phyloP scores from a whole-genome alignment of 495 filamentous ascomycete species.

The Pseudomonodictys pantanalensis region DNA sequence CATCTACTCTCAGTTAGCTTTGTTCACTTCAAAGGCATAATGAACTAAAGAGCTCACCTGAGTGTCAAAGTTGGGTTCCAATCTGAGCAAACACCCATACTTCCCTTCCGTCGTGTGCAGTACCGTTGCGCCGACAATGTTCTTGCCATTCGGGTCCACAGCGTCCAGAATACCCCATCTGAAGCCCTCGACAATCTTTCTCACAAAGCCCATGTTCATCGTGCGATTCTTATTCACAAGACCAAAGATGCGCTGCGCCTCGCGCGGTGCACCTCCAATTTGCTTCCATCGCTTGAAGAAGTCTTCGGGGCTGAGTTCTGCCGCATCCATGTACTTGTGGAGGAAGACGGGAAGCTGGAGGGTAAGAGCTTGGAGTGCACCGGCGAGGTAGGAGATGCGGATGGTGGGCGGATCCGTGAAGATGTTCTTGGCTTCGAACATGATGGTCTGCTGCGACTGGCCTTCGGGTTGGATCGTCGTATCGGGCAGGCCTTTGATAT shows the following conservation, averaged over 20 bases:
- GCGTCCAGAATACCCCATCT: constrained; percentile 80
- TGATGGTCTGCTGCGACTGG: constrained; percentile 90
- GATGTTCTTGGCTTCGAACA: constrained; percentile 80
- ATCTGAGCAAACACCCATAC: constrained; percentile 84
- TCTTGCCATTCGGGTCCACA: constrained; percentile 87
- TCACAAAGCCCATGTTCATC: constrained; percentile 57
- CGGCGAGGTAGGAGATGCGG: constrained; percentile 88
- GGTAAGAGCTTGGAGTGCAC: constrained; percentile 88
- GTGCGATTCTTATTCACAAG: constrained; percentile 49
- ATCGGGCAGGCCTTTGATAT: constrained; percentile 86
- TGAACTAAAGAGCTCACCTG: constrained; percentile 57
- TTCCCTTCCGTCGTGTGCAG: constrained; percentile 79
- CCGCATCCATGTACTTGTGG: constrained; percentile 95
- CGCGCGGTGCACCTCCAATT: constrained; percentile 83
- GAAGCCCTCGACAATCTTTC: constrained; percentile 70
- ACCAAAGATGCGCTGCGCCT: constrained; percentile 82
- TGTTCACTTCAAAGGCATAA: neutral
- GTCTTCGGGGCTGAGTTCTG: constrained; percentile 77
- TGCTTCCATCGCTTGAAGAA: constrained; percentile 99
- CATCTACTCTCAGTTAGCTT: constrained; percentile 64
- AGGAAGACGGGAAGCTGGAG: constrained; percentile 83
- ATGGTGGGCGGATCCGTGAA: constrained; percentile 88
- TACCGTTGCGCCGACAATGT: constrained; percentile 91
- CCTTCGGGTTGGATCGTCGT: constrained; percentile 66
- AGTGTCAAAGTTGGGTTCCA: constrained; percentile 92